phyloP scores from a whole-genome alignment of 1,284 basidiomycete species.

The Exobasidium cylindrosporum region DNA sequence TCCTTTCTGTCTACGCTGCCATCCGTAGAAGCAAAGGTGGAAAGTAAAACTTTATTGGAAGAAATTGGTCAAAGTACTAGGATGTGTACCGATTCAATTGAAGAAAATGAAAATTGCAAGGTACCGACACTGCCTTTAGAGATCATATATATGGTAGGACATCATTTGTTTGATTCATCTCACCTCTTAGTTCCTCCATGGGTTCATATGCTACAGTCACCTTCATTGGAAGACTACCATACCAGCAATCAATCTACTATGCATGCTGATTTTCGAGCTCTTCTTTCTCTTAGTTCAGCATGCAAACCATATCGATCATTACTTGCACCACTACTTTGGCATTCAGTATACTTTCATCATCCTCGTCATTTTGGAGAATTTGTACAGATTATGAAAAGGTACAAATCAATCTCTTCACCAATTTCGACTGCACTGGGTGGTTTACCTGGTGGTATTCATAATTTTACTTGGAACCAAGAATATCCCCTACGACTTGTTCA shows the following conservation, averaged over 20 bases:
- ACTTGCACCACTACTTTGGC: constrained; percentile 18
- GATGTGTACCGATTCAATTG: no score
- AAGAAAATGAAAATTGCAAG: no score
- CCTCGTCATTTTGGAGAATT: constrained; percentile 15
- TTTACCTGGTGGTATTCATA: background rate
- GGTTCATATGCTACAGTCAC: background rate
- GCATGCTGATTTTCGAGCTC: background rate
- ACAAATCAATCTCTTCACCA: constrained; percentile 12
- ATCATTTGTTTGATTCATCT: background rate
- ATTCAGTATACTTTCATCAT: constrained; percentile 10
- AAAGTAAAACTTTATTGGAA: background rate
- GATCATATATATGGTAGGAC: constrained; percentile 1
- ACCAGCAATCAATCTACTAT: background rate
- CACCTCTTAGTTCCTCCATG: background rate
- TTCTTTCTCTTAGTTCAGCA: background rate
- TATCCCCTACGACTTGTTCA: constrained; percentile 9
- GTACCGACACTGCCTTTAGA: background rate
- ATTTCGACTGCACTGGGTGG: background rate
- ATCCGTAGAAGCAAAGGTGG: background rate
- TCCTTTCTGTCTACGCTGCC: background rate
- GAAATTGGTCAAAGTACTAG: background rate
- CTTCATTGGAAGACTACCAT: background rate
- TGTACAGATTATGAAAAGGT: constrained; percentile 12
- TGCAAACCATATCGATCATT: constrained; percentile 6
- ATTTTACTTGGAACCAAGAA: background rate